Evolutionary conservation across 164 flowering plant genomes (phyloP), one percentile per base, ranked within the genome.

Genomic region (Litsea cubeba): DNA sequence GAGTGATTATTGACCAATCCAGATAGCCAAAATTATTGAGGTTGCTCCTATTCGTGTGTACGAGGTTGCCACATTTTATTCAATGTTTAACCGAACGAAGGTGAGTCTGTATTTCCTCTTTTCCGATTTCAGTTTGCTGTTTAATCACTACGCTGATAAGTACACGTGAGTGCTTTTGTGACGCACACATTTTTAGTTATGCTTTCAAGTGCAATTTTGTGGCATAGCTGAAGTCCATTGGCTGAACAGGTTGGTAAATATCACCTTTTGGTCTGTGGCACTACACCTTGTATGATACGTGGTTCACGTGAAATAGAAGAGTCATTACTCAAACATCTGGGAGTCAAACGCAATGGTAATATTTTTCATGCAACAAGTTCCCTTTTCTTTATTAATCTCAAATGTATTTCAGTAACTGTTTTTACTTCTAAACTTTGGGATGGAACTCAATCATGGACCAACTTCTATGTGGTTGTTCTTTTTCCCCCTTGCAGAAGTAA

Each of bases 211-310:
- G 20, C 20, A 32, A 26, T 35, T 72, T 54, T 54, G 4, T 54
- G 60, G 17, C n/a, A 15, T 54, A 15, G n/a, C 60, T 54, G 12
- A 20, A 15, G 60, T 58, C 69, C 23, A 63, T 78, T 66, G 63
- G 66, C 14, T 71, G 65, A 81, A 76, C 75, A 96, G 99, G 99
- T 96, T 71, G 98, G 99, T 20, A 91, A 91, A 79, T 96, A 94
- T 84, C 99, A 96, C 80, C 87, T 96, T 46, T 81, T 94, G 85
- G 99, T 96, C 66, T 96, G 99, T 80, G 99, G 99, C 63, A 96
- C 99, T 68, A 85, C 99, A 57, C 99, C 99, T 60, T 96, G 99
- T 82, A 96, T 96, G 99, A 89, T 96, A n/a, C 99, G 97, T 72
- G 99, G 99, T 75, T 96, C 99, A 68, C 90, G 97, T 69, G 97